Evolutionary conservation across 2,329 filamentous ascomycete species (phyloP), one percentile per base, ranked within the genome.

Genomic region (Monosporascus ibericus): DNA sequence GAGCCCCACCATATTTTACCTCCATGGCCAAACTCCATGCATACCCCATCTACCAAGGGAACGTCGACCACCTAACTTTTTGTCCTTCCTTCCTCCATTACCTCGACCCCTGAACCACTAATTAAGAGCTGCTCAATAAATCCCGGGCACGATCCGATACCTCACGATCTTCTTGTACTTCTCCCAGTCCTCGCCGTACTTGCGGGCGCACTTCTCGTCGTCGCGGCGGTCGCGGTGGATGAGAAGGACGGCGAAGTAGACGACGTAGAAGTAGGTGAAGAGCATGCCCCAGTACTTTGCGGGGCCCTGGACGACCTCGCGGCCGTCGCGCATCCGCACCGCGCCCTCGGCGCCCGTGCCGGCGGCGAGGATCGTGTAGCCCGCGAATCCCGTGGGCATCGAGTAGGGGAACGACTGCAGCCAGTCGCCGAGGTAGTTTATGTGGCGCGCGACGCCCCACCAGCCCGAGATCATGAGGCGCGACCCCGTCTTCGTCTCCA

Each of bases 341-440:
- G 82, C 77, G 9, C 77, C 78, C 48, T 77, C 72, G 2, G 73
- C 73, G n/a, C 70, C 61, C 7, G 75, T 72, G 18, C 78, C 79
- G 1, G 77, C 75, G 3, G 80, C 75, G 18, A 86, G 75, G 48
- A 95, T 84, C 40, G 85, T 75, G 68, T 92, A 96, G 14, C 92
- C 92, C 0, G 91, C 87, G 54, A 95, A 69, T 1, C 89, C 88
- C 1, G 92, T 96, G 1, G 92, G 92, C 44, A 96, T 77, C 59
- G 85, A 90, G 72, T 94, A 96, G 0, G 90, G 84, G 90, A 90
- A 96, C 8, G 87, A 83, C 82, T 95, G 92, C 59, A 94, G 78
- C 92, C 92, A 96, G 73, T 97, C 92, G 49, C 92, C 92, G 1
- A 95, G 73, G 72, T 97, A 96, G 75, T 96, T 97, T 78, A 96